Base-by-base conservation (phyloP, 1,284 basidiomycete species). In the Pascua guehoae region DNA sequence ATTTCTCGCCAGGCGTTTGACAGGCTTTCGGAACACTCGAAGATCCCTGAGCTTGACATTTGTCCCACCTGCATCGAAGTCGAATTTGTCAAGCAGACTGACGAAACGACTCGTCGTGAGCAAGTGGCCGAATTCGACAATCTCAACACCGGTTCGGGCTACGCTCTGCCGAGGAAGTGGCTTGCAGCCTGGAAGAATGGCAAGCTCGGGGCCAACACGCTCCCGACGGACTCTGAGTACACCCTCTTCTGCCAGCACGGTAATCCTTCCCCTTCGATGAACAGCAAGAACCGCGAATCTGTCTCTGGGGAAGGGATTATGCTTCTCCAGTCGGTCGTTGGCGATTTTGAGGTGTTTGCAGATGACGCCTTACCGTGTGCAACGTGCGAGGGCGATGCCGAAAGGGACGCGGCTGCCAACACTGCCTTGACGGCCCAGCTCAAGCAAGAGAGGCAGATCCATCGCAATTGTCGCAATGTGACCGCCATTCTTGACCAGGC, bases 231-330 rank as follows among this genome's bases (percentile, higher is more conserved):
- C 12, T 48, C 53, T 7, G 51, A 54, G 5, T 69, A 63, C 50
- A 58, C 61, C 2, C 49, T 75, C 1, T 59, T 59, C 49, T 75
- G 73, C 60, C 61, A 69, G 41, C 73, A 75, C 47, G 64, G 51
- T 8, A n/a, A 53, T 12, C 68, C 59, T 5, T 48, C 48, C 14
- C 68, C 59, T 5, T 48, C 48, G 12, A 51, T 55, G 3, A 41
- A 51, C 7, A 41, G 18, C n/a, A 49, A 49, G 8, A 57, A 54
- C 11, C 18, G 16, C 10, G 36, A 48, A 8, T 5, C 24, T 4
- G 56, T 72, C 47, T 54, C 66, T 0, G 45, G 45, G 11, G 45
- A 41, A 41, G 40, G 40, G 40, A 4, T 12, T 41, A 41, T 40
- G 18, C 32, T 68, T 5, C 62, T 75, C 10, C 60, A 51, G 11